A percentile compares a stretch with the other conserved stretches of the same genome.
Evolutionary conservation across 495 filamentous ascomycete species (phyloP).

Genomic region (Bathelium albidoporum): DNA sequence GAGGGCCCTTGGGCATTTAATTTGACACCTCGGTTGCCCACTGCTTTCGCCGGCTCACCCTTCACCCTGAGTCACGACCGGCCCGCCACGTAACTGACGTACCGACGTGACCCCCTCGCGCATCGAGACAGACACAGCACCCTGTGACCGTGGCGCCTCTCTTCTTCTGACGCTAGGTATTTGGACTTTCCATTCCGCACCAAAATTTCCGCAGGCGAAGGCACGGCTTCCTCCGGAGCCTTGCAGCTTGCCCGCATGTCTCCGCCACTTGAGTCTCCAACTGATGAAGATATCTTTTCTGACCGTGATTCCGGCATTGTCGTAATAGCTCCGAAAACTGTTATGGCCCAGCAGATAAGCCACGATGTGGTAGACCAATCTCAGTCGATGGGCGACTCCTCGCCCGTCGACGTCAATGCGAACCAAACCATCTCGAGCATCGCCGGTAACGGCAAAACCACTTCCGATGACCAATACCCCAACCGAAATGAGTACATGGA

Average conservation of each 20-base stretch:
- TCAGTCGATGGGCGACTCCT: conserved; percentile 61
- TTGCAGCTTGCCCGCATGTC: conserved; percentile 16
- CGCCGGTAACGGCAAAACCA: conserved; percentile 48
- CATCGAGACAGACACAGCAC: conserved; percentile 10
- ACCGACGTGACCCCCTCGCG: neutral
- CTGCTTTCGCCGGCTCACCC: neutral
- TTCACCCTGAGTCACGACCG: neutral
- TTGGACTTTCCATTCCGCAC: conserved; percentile 17
- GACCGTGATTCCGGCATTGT: conserved; percentile 20
- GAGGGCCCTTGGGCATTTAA: neutral
- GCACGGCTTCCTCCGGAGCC: conserved; percentile 16
- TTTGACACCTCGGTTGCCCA: neutral
- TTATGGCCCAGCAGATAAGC: conserved; percentile 71
- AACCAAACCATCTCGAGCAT: conserved; percentile 44
- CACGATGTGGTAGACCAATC: conserved; percentile 73
- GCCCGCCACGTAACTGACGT: conserved; percentile 5
- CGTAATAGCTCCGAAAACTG: conserved; percentile 51
- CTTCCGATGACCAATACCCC: conserved; percentile 21
- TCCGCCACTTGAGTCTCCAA: conserved; percentile 9
- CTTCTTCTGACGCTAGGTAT: conserved; percentile 45
- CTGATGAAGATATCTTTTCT: conserved; percentile 14
- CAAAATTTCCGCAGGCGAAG: conserved; percentile 8
- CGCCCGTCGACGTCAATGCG: conserved; percentile 64
- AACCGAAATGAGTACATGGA: neutral
- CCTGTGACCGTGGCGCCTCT: conserved; percentile 37